A percentile compares a stretch with the other conserved stretches of the same genome.
Evolutionary conservation across 108 stramenopile genomes (phyloP).

Genomic region (Thalassiosira profunda): DNA sequence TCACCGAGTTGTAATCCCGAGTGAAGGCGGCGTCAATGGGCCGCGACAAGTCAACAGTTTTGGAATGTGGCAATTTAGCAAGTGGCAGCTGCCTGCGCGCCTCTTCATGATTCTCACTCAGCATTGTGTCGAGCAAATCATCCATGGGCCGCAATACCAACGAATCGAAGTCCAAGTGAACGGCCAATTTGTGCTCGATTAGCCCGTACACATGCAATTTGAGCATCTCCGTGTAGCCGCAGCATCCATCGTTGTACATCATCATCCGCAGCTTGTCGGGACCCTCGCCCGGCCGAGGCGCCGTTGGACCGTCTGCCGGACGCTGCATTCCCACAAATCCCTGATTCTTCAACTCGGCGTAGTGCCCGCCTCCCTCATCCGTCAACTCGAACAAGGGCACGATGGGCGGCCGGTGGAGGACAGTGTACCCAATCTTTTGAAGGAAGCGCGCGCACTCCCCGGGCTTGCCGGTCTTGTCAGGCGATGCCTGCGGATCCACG

Average conservation of each 20-base stretch:
- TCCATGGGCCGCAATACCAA: conserved; percentile 57
- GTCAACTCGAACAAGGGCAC: conserved; percentile 37
- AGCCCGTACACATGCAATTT: conserved; percentile 78
- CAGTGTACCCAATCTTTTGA: conserved; percentile 36
- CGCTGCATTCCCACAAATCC: conserved; percentile 34
- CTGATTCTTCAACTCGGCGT: conserved; percentile 2
- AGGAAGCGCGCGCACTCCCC: conserved; percentile 37
- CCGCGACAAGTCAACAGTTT: conserved; percentile 28
- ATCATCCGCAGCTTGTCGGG: conserved; percentile 21
- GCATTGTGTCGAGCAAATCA: conserved; percentile 59
- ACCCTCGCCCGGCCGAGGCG: conserved; percentile 10
- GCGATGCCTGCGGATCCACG: conserved; percentile 34
- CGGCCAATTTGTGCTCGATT: conserved; percentile 53
- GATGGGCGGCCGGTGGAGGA: conserved; percentile 44
- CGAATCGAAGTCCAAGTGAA: conserved; percentile 62
- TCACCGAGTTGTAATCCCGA: conserved; percentile 79
- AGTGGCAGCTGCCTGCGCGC: conserved; percentile 16
- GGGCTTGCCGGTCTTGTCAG: not conserved
- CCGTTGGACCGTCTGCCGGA: conserved; percentile 19
- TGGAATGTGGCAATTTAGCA: conserved; percentile 25
- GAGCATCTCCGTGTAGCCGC: conserved; percentile 72
- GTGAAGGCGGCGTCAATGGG: conserved; percentile 74
- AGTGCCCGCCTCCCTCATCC: not conserved
- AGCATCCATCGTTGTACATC: conserved; percentile 68
- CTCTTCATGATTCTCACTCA: too few species aligned